These are phyloP conservation scores for Pavlovales sp. DNA, from an alignment of 208 protist species.

Conservation along the genomic window DNA sequence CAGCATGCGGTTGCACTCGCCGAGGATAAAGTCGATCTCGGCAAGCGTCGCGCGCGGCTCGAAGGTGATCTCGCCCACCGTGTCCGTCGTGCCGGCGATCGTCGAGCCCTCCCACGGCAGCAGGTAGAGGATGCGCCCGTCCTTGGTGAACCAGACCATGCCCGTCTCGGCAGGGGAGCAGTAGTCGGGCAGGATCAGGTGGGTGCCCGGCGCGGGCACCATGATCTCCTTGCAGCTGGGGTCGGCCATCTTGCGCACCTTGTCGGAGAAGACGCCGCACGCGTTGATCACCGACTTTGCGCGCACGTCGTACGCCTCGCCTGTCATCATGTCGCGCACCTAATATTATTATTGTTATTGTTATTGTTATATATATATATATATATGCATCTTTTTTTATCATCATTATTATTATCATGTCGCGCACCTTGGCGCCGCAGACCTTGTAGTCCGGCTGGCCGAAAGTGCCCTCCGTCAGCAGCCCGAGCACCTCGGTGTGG, in stretches of 20 bases:
- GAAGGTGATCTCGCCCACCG: slow-evolving; percentile 63
- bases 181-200: slow-evolving; percentile 50
- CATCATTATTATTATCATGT: too few species aligned
- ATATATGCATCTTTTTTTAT: too few species aligned
- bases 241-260: slow-evolving; percentile 74
- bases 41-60: slow-evolving; percentile 11
- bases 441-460: slow-evolving; percentile 49
- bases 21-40: slow-evolving; percentile 80
- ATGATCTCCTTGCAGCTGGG: slow-evolving; percentile 44
- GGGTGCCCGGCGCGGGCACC: slow-evolving; percentile 38
- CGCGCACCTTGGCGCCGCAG: slow-evolving; percentile 61
- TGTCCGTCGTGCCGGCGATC: slow-evolving; percentile 87
- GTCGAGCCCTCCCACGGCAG: slow-evolving; percentile 83
- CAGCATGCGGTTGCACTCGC: slow-evolving; percentile 58
- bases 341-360: too few species aligned
- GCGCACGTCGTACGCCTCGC: slow-evolving; percentile 70
- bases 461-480: slow-evolving; percentile 28
- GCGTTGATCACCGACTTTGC: slow-evolving; percentile 81
- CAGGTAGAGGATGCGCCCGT: slow-evolving; percentile 85
- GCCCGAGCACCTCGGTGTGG: slow-evolving; percentile 67
- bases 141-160: slow-evolving; percentile 76
- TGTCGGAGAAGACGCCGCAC: slow-evolving; percentile 74
- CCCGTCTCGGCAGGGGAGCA: slow-evolving; percentile 47
- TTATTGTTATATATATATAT: too few species aligned
- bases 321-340: slow-evolving; percentile 71